Conservation (phyloP, 148 eudicot species). For the Chenopodium album region DNA sequence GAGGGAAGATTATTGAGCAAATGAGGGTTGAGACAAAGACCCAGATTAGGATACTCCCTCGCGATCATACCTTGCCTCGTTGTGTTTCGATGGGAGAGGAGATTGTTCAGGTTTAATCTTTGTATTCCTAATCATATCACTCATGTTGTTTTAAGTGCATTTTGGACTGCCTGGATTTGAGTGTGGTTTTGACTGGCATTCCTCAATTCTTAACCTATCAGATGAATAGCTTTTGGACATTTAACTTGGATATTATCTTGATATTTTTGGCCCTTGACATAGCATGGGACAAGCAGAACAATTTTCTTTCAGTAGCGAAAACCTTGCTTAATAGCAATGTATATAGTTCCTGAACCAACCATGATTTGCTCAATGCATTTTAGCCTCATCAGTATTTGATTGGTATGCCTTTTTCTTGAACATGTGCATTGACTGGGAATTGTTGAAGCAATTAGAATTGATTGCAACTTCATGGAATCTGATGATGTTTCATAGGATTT, state of each 20-base stretch:
- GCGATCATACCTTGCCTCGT: slow-evolving; percentile 85
- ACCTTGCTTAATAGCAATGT: background rate
- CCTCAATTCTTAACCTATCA: background rate
- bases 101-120: slow-evolving; percentile 86
- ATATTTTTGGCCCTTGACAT: background rate
- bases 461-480: background rate
- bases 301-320: background rate
- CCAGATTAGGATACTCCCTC: slow-evolving; percentile 89
- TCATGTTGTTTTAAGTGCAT: slow-evolving; percentile 13
- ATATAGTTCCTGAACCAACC: background rate
- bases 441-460: background rate
- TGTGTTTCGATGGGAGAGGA: slow-evolving; percentile 91
- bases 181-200: background rate
- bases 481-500: background rate
- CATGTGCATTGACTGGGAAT: background rate
- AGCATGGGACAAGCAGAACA: background rate
- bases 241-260: slow-evolving; percentile 9
- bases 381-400: background rate
- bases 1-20: slow-evolving; percentile 97
- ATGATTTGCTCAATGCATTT: background rate
- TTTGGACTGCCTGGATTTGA: slow-evolving; percentile 21
- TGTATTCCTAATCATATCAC: slow-evolving; percentile 18
- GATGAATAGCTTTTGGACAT: slow-evolving; percentile 5
- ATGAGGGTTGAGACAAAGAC: slow-evolving; percentile 98
- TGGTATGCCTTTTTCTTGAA: slow-evolving; percentile 9